A percentile compares a stretch with the other conserved stretches of the same genome.
These are phyloP conservation scores for Dinochytrium kinnereticum DNA, from an alignment of 371 early-diverging fungal species.

Conservation along the genomic window DNA sequence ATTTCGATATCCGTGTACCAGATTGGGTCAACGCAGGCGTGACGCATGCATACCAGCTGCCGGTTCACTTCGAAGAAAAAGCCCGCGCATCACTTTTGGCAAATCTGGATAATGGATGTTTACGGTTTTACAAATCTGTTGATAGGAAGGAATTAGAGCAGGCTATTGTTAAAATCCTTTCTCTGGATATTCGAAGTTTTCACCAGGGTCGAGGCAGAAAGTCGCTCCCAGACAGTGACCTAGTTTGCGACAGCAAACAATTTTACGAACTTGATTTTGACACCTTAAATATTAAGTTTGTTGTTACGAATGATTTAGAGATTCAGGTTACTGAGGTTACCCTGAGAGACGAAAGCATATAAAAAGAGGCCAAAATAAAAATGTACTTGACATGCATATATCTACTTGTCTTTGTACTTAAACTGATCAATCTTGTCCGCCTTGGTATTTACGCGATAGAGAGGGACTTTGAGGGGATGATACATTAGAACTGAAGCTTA, in stretches of 20 bases:
- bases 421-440: not conserved
- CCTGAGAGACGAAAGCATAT: not conserved
- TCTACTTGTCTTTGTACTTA: too few species aligned
- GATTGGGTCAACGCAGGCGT: conserved; percentile 40
- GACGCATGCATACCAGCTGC: conserved; percentile 36
- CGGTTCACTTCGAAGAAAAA: conserved; percentile 15
- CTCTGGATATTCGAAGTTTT: conserved; percentile 40
- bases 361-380: not conserved
- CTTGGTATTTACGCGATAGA: not conserved
- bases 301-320: conserved; percentile 12
- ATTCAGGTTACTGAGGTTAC: not conserved
- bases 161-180: conserved; percentile 30
- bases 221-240: not conserved
- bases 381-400: too few species aligned
- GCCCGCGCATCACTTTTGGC: conserved; percentile 1
- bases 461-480: not conserved
- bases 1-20: conserved; percentile 28
- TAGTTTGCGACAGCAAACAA: conserved; percentile 30
- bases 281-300: conserved; percentile 30
- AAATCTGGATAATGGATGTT: conserved; percentile 16
- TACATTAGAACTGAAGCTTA: conserved; percentile 13
- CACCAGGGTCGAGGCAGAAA: conserved; percentile 38
- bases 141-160: conserved; percentile 19
- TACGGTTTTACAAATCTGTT: conserved; percentile 27
- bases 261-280: conserved; percentile 41